Conservation (phyloP, 2,329 filamentous ascomycete genomes). For the Xylaria sp. region DNA sequence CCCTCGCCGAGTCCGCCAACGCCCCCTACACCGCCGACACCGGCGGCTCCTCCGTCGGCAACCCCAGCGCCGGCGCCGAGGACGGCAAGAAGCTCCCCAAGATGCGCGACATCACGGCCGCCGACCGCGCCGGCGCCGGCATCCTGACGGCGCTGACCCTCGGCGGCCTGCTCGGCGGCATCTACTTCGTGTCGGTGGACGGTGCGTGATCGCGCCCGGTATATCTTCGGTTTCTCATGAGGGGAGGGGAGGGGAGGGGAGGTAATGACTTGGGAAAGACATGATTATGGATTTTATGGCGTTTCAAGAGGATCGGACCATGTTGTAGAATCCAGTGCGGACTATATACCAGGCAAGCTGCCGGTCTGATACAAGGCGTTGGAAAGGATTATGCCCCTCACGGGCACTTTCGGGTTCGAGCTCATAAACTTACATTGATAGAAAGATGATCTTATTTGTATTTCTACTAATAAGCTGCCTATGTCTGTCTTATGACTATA, state of each 20-base stretch:
- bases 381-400: background rate
- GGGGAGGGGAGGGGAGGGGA: background rate
- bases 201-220: conserved; percentile 1
- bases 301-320: background rate
- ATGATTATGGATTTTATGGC: background rate
- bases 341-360: background rate
- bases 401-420: no score
- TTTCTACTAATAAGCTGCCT: no score
- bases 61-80: conserved; percentile 29
- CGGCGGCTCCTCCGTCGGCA: conserved; percentile 33
- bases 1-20: conserved; percentile 39
- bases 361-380: background rate
- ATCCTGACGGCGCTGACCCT: conserved; percentile 31
- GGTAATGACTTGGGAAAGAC: background rate
- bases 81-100: conserved; percentile 27
- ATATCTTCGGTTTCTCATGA: background rate
- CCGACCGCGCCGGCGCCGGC: conserved; percentile 34
- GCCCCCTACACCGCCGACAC: conserved; percentile 18
- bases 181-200: conserved; percentile 17
- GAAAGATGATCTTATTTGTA: no score
- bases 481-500: no score
- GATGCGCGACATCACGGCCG: conserved; percentile 31
- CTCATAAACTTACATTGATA: no score
- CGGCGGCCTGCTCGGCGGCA: conserved; percentile 18
- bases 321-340: background rate